Evolutionary conservation across 768 basidiomycete genomes (phyloP).

Genomic region (Hericium alpestre): DNA sequence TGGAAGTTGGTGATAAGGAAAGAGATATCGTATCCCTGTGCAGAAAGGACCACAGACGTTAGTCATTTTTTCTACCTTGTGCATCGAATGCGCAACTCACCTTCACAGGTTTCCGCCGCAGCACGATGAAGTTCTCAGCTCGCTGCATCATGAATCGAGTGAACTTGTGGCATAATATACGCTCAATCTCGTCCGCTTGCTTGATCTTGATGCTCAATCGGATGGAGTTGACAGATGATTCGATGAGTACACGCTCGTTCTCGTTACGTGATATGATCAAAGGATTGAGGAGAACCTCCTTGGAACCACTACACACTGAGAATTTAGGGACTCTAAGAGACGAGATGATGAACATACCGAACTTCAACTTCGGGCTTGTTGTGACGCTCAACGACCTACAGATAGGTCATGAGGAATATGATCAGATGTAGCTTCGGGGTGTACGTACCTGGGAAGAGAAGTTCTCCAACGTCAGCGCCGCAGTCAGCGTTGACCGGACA

Average conservation of each 20-base stretch:
- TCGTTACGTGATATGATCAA: conserved; percentile 93
- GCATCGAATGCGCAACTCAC: conserved; percentile 31
- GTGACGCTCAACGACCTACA: conserved; percentile 88
- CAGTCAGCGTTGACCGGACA: conserved; percentile 93
- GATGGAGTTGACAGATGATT: conserved; percentile 95
- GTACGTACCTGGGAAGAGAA: conserved; percentile 84
- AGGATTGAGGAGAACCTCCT: conserved; percentile 89
- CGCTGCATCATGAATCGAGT: conserved; percentile 99
- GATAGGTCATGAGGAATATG: conserved; percentile 8
- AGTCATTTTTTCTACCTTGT: neutral
- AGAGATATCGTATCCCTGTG: conserved; percentile 93
- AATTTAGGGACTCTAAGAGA: neutral
- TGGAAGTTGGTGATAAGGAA: conserved; percentile 97
- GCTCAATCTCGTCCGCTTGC: conserved; percentile 97
- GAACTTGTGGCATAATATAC: conserved; percentile 95
- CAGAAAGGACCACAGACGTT: conserved; percentile 1
- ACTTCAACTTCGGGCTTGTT: conserved; percentile 96
- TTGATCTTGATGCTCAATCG: conserved; percentile 97
- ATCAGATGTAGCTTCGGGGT: conserved; percentile 3
- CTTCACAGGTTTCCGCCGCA: conserved; percentile 86
- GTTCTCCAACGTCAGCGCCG: conserved; percentile 93
- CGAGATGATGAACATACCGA: conserved; percentile 32
- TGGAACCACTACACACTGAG: conserved; percentile 53
- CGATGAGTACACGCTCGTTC: conserved; percentile 93
- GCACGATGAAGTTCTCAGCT: conserved; percentile 93